Conservation (phyloP, 768 basidiomycete genomes). For the Psilocybe cubensis region DNA sequence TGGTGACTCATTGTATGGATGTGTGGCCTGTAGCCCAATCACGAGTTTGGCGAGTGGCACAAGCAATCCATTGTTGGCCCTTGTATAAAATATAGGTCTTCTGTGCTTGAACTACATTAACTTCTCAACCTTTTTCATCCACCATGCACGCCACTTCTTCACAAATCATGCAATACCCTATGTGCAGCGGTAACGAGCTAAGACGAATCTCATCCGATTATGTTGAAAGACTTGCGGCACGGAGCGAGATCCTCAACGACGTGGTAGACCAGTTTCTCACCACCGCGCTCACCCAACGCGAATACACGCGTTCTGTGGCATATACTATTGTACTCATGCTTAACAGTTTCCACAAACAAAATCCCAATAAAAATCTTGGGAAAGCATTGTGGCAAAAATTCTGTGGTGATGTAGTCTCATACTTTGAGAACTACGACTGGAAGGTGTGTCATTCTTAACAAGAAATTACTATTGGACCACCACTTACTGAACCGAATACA, state of each 20-base stretch:
- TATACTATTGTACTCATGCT: neutral
- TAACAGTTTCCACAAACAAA: neutral
- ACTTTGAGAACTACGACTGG: conserved; percentile 4
- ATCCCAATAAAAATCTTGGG: neutral
- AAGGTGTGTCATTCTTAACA: neutral
- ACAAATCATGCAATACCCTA: neutral
- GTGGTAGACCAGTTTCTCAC: conserved; percentile 7
- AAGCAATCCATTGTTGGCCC: too few relatives aligned
- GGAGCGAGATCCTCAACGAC: neutral
- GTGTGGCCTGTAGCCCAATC: too few relatives aligned
- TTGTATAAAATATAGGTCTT: too few relatives aligned
- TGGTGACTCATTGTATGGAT: too few relatives aligned
- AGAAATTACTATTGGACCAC: neutral
- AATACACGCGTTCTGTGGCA: conserved; percentile 6
- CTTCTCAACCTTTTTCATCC: neutral
- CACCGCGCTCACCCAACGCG: conserved; percentile 6
- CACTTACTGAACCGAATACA: too few relatives aligned
- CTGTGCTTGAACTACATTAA: too few relatives aligned
- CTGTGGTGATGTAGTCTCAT: neutral
- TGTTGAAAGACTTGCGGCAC: neutral
- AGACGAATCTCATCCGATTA: neutral
- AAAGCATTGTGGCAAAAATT: neutral
- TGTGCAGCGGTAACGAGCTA: conserved; percentile 4
- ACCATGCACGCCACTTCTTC: neutral
- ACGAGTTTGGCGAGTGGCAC: too few relatives aligned